Evolutionary conservation across 352 stramenopile genomes (phyloP).

Genomic region (Phytophthora megakarya): DNA sequence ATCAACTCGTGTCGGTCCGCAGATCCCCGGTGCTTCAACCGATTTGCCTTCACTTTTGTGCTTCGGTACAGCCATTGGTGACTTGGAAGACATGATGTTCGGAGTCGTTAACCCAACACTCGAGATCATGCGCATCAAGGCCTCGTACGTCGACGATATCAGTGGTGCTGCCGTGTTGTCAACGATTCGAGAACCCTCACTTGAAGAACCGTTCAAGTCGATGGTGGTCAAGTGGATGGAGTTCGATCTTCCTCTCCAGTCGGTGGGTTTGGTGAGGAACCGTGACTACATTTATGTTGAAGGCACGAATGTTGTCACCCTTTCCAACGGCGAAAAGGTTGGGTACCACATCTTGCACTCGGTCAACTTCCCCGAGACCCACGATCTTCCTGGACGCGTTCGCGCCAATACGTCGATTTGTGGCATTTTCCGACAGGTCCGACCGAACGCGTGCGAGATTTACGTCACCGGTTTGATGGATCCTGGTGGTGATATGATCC

Average conservation of each 20-base stretch:
- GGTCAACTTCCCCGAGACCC: slow-evolving; percentile 41
- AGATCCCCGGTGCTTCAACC: slow-evolving; percentile 17
- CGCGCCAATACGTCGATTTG: slow-evolving; percentile 50
- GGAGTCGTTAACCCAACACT: slow-evolving; percentile 53
- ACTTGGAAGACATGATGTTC: slow-evolving; percentile 64
- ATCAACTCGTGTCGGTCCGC: slow-evolving; percentile 21
- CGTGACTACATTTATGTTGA: slow-evolving; percentile 64
- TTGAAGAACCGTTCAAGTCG: slow-evolving; percentile 56
- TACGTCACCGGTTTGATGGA: slow-evolving; percentile 45
- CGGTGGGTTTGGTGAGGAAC: slow-evolving; percentile 35
- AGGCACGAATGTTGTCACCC: slow-evolving; percentile 36
- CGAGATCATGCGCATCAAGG: slow-evolving; percentile 53
- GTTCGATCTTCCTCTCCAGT: slow-evolving; percentile 35
- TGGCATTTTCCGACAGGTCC: slow-evolving; percentile 40
- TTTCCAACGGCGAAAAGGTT: slow-evolving; percentile 40
- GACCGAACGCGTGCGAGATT: slow-evolving; percentile 37
- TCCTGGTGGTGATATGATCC: slow-evolving; percentile 41
- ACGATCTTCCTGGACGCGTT: slow-evolving; percentile 40
- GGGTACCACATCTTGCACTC: slow-evolving; percentile 54
- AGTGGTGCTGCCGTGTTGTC: slow-evolving; percentile 51
- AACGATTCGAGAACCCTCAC: slow-evolving; percentile 39
- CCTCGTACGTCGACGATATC: slow-evolving; percentile 53
- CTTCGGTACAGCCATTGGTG: slow-evolving; percentile 41
- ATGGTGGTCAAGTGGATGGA: slow-evolving; percentile 64
- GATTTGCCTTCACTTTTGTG: slow-evolving; percentile 35